phyloP scores from a whole-genome alignment of 352 stramenopile genomes.

The Lagenidium sp. region DNA sequence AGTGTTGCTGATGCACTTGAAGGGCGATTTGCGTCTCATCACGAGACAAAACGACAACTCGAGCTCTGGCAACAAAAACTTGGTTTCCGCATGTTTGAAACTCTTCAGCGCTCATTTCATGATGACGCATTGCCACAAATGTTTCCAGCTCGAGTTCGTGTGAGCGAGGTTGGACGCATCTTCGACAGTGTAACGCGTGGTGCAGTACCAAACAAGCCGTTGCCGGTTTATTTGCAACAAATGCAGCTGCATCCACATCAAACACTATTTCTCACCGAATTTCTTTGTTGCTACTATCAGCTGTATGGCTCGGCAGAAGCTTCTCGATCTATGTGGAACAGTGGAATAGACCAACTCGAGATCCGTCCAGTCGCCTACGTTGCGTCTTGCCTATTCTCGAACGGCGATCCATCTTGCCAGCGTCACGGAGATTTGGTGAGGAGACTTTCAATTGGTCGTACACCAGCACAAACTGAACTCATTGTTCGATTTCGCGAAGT shows the following conservation, averaged over 20 bases:
- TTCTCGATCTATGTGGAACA: slow-evolving; percentile 5
- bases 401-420: slow-evolving; percentile 35
- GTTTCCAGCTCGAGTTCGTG: slow-evolving; percentile 39
- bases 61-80: slow-evolving; percentile 66
- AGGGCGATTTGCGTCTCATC: slow-evolving; percentile 39
- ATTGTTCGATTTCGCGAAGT: slow-evolving; percentile 55
- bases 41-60: slow-evolving; percentile 47
- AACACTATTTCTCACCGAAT: slow-evolving; percentile 42
- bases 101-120: slow-evolving; percentile 46
- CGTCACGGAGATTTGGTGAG: slow-evolving; percentile 49
- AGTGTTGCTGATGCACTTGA: slow-evolving; percentile 36
- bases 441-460: slow-evolving; percentile 46
- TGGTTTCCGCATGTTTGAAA: slow-evolving; percentile 42
- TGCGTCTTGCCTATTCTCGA: slow-evolving; percentile 57
- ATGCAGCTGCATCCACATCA: slow-evolving; percentile 34
- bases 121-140: slow-evolving; percentile 32
- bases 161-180: slow-evolving; percentile 24
- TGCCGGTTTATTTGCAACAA: slow-evolving; percentile 53
- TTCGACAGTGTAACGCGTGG: slow-evolving; percentile 32
- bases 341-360: slow-evolving; percentile 21
- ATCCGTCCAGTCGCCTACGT: slow-evolving; percentile 47
- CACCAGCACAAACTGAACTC: slow-evolving; percentile 37
- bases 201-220: slow-evolving; percentile 29
- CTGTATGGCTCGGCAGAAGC: slow-evolving; percentile 34
- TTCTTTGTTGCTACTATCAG: slow-evolving; percentile 64